Evolutionary conservation across 2,329 filamentous ascomycete genomes (phyloP).

Genomic region (Aspergillus cejpii): DNA sequence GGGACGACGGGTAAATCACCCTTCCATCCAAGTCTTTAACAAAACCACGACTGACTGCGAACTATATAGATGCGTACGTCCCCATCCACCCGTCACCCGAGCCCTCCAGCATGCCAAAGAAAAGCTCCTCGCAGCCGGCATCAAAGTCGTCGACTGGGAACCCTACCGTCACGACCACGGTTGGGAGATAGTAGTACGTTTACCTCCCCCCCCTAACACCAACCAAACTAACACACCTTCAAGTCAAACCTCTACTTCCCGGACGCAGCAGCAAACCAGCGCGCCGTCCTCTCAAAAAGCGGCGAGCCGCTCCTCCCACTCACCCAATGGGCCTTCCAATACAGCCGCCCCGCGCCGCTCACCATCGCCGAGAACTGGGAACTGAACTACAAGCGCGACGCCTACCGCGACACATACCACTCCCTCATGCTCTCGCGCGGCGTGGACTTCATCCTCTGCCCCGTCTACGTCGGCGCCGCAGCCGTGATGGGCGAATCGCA

Average conservation of each 20-base stretch:
- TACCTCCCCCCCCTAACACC: constrained; percentile 25
- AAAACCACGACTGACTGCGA: neutral
- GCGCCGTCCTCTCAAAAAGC: constrained; percentile 29
- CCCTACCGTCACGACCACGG: constrained; percentile 31
- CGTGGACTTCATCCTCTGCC: constrained; percentile 31
- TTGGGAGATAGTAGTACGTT: constrained; percentile 32
- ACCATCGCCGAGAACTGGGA: constrained; percentile 26
- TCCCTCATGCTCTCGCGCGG: constrained; percentile 23
- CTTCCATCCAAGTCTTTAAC: neutral
- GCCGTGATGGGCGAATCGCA: constrained; percentile 30
- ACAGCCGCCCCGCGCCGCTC: constrained; percentile 18
- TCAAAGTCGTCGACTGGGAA: constrained; percentile 38
- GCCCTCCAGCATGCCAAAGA: constrained; percentile 20
- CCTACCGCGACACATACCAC: constrained; percentile 29
- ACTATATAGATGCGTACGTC: constrained; percentile 47
- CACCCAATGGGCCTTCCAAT: constrained; percentile 37
- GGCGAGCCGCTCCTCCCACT: constrained; percentile 45
- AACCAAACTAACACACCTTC: too few relatives aligned
- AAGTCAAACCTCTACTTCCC: constrained; percentile 46
- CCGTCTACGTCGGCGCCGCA: constrained; percentile 24
- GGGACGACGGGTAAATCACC: constrained; percentile 51
- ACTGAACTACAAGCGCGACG: constrained; percentile 24
- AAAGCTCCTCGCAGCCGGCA: constrained; percentile 39
- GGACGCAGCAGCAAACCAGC: constrained; percentile 35
- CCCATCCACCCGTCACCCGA: constrained; percentile 59